phyloP scores from a whole-genome alignment of 768 basidiomycete genomes.

The Kwoniella newhampshirensis region DNA sequence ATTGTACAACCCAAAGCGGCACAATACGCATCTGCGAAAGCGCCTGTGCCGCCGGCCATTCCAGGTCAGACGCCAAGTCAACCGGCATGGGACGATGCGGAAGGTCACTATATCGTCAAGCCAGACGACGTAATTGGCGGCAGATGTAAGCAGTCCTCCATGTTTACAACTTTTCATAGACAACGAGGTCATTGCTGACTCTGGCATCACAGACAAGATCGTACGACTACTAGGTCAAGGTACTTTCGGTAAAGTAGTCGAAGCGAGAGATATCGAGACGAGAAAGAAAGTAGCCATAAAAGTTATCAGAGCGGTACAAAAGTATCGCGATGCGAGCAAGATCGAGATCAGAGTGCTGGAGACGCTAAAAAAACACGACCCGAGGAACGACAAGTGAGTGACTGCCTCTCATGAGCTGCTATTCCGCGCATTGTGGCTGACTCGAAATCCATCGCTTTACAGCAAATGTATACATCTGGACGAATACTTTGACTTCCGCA shows the following conservation, averaged over 20 bases:
- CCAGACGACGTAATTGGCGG: conserved; percentile 80
- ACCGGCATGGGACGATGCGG: conserved; percentile 81
- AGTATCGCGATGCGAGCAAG: conserved; percentile 97
- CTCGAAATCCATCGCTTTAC: conserved; percentile 1
- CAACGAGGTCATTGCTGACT: no score
- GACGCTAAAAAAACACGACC: conserved; percentile 84
- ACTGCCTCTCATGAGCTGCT: no score
- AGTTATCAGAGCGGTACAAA: conserved; percentile 96
- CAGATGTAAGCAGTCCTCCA: conserved; percentile 64
- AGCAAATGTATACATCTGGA: conserved; percentile 98
- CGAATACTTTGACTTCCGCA: conserved; percentile 92
- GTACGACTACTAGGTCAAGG: conserved; percentile 90
- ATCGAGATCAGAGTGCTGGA: conserved; percentile 95
- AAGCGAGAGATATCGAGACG: conserved; percentile 75
- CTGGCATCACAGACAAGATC: conserved; percentile 70
- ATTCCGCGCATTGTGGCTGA: no score
- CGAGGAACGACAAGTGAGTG: conserved; percentile 79
- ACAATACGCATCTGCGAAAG: conserved; percentile 4
- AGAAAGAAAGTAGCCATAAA: conserved; percentile 88
- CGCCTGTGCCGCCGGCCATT: conserved; percentile 9
- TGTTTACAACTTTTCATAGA: not conserved
- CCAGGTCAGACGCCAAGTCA: conserved; percentile 45
- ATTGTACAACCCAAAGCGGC: conserved; percentile 12
- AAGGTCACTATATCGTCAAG: conserved; percentile 96
- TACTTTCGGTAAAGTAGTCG: conserved; percentile 98